Base-by-base conservation (phyloP, 768 basidiomycete genomes). In the Lentinula raphanica region DNA sequence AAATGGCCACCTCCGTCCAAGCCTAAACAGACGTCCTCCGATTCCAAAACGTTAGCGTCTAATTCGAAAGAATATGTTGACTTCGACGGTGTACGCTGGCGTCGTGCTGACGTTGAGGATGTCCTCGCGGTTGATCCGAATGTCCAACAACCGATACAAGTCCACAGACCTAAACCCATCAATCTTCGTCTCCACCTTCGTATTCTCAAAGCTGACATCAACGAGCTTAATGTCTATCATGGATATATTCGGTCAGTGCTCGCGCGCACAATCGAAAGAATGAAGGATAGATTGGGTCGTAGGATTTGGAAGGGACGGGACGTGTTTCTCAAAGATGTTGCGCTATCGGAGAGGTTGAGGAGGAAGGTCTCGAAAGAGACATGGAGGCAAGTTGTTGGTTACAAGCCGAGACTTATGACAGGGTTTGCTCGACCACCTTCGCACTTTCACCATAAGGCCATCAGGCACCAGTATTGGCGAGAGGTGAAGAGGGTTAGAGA, bases 231-330 rank as follows among this genome's bases (percentile, higher is more conserved):
- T 53, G 63, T 68, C 2, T 75, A 90, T 53, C 67, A 74, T 36
- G 61, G 66, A 2, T 75, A 71, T 31, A 68, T 84, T 12, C 67
- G 68, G 12, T 69, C 71, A n/a, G 70, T 79, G 2, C 61, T 82
- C 6, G 78, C 72, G 5, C 81, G 87, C 9, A 81, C 74, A 17
- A 73, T 74, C 2, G 81, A 86, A 60, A 80, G 89, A 17, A 58
- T 83, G n/a, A 90, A 90, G 70, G 88, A 92, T 71, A 76, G 82
- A 29, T 71, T 91, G n/a, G 88, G 88, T 8, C 82, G 90, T n/a
- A 83, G 90, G 11, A 81, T 92, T 0, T 90, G 88, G 88, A 67
- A 62, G 5, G 75, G 68, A 31, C 83, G 81, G 67, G 72, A 83
- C 55, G 62, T 92, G 3, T 92, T 79, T 64, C 55, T 90, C 13